These are phyloP conservation scores for Sordaria brevicollis DNA, from an alignment of 495 filamentous ascomycete species.

Conservation along the genomic window DNA sequence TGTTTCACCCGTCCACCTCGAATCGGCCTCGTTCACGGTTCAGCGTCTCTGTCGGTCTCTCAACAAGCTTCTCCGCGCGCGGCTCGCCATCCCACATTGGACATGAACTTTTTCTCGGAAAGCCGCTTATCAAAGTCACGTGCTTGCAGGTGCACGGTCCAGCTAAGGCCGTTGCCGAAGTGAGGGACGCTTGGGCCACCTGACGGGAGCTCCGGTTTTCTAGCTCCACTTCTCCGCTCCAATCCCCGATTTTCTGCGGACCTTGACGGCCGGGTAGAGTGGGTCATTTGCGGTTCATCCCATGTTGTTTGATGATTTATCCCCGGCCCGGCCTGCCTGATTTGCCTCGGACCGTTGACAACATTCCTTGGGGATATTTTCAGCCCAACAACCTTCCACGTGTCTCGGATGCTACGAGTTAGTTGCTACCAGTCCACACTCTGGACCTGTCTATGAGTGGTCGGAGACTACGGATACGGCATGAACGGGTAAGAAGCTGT, in stretches of 20 bases:
- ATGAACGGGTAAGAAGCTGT: not conserved
- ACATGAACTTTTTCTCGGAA: not conserved
- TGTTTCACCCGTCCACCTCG: slow-evolving; percentile 6
- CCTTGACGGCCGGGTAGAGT: not conserved
- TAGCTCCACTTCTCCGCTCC: not conserved
- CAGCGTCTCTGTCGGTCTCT: not conserved
- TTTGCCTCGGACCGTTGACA: not conserved
- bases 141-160: not conserved
- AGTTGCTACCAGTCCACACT: not conserved
- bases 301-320: not conserved
- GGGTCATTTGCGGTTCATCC: not conserved
- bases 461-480: not conserved
- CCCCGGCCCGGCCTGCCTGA: not conserved
- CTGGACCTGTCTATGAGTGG: not conserved
- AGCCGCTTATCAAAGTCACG: not conserved
- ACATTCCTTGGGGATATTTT: not conserved
- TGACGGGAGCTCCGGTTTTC: not conserved
- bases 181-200: not conserved
- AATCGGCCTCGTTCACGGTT: slow-evolving; percentile 2
- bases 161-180: not conserved
- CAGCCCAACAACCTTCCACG: not conserved
- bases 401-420: not conserved
- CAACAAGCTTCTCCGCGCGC: not conserved
- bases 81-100: not conserved
- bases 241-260: not conserved